A percentile compares a stretch with the other conserved stretches of the same genome.
Evolutionary conservation across 441 rosid species (phyloP).

Genomic region (Cnidoscolus chayamansa): DNA sequence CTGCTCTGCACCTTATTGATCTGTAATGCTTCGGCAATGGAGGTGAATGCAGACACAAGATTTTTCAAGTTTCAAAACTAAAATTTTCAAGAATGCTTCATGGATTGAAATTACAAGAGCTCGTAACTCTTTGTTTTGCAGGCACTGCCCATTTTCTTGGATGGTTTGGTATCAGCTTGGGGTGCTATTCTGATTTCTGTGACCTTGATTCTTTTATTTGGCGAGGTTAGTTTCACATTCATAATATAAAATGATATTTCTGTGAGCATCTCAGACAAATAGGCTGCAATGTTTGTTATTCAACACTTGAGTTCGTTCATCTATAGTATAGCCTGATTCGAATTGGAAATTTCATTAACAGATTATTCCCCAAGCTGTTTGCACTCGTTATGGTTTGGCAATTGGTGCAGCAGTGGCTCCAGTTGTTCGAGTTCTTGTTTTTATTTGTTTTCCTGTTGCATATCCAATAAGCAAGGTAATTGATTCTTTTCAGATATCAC

Average conservation of each 20-base stretch:
- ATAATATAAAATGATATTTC: background rate
- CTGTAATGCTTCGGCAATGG: slow-evolving; percentile 75
- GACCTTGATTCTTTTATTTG: slow-evolving; percentile 58
- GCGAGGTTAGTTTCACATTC: slow-evolving; percentile 47
- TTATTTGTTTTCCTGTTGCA: slow-evolving; percentile 76
- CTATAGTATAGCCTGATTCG: background rate
- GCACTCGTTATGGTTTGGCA: slow-evolving; percentile 82
- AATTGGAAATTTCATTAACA: slow-evolving; percentile 21
- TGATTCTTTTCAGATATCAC: too few species aligned
- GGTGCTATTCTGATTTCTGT: slow-evolving; percentile 64
- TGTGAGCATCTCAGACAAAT: background rate
- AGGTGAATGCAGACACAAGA: slow-evolving; percentile 31
- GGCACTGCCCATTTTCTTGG: slow-evolving; percentile 67
- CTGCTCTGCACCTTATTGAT: slow-evolving; percentile 54
- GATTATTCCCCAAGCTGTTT: slow-evolving; percentile 84
- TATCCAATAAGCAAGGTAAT: slow-evolving; percentile 93
- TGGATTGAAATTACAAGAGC: background rate
- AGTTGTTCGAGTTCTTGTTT: slow-evolving; percentile 69
- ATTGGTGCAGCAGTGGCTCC: slow-evolving; percentile 83
- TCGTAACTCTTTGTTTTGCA: slow-evolving; percentile 18
- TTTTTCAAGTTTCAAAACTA: background rate
- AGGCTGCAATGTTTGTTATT: background rate
- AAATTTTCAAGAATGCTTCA: background rate
- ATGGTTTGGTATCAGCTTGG: slow-evolving; percentile 45
- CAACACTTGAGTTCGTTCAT: background rate